Base-by-base conservation (phyloP, 371 early-diverging fungal species). In the Encephalitozoon hellem region DNA sequence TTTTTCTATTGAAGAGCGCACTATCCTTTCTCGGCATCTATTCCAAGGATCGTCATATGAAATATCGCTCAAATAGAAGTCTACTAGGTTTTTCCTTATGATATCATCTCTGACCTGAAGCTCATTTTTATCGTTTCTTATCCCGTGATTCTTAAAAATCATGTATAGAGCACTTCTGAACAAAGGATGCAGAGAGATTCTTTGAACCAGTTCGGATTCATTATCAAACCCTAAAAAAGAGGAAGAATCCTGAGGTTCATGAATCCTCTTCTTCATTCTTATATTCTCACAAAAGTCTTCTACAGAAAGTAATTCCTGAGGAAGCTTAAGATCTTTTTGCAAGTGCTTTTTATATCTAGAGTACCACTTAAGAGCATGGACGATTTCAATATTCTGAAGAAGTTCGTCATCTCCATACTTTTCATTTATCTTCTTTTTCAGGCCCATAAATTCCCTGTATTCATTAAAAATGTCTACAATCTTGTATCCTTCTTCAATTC, bases 401-500 rank as follows among this genome's bases (percentile, higher is more conserved):
- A 66, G 67, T 9, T 4, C n/a, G 23, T 42, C 67, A 21, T 28
- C 15, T 30, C 67, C 47, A 15, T 66, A 45, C n/a, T 25, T 45
- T 23, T 43, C 25, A 23, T 18, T n/a, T 43, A 66, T 43, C n/a
- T 43, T 41, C n/a, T 23, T 26, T 23, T 66, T 42, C 39, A 43
- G 11, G 0, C 15, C 15, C 3, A 15, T 11, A 52, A 73, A 76
- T 9, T 65, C 75, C 38, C 30, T 64, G 39, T 74, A 74, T 21
- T 77, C 77, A 51, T 67, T 26, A 18, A 77, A 47, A 65, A 76
- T 26, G 41, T 66, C 54, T 18, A 51, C 39, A 32, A 77, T 39
- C 32, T 38, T 34, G 43, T 72, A 72, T 25, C 28, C 54, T 4
- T 55, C 59, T 30, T 71, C 73, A 30, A 77, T 47, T 2, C 49